Evolutionary conservation across 1,284 basidiomycete species (phyloP).

Genomic region (Ceraceosorus guamensis): DNA sequence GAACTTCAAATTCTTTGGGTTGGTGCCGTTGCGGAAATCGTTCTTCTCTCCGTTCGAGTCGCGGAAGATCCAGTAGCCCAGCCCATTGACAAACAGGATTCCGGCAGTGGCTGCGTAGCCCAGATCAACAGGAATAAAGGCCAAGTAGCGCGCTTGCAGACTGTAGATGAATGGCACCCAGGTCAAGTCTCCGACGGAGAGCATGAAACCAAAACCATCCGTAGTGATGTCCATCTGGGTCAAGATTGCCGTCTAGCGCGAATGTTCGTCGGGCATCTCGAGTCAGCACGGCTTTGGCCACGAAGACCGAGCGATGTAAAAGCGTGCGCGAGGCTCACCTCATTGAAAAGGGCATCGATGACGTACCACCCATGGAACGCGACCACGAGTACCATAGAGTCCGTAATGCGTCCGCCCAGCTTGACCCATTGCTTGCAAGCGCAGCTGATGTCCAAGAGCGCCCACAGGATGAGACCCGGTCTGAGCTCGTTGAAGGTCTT

Average conservation of each 20-base stretch:
- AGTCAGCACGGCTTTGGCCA: not conserved
- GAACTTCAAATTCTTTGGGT: slow-evolving; percentile 78
- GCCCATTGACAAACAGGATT: slow-evolving; percentile 63
- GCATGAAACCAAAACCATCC: slow-evolving; percentile 98
- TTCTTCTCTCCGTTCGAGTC: slow-evolving; percentile 87
- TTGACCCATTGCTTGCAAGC: slow-evolving; percentile 80
- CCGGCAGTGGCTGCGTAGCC: slow-evolving; percentile 59
- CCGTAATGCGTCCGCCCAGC: slow-evolving; percentile 66
- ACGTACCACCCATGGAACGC: slow-evolving; percentile 84
- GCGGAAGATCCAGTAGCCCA: slow-evolving; percentile 90
- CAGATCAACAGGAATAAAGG: slow-evolving; percentile 74
- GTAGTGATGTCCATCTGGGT: slow-evolving; percentile 97
- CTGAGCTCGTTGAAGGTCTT: slow-evolving; percentile 79
- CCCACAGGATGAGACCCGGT: slow-evolving; percentile 92
- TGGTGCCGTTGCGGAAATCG: slow-evolving; percentile 82
- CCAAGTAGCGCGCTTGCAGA: slow-evolving; percentile 88
- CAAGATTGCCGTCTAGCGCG: slow-evolving; percentile 59
- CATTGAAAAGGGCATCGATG: slow-evolving; percentile 76
- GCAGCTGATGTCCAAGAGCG: slow-evolving; percentile 82
- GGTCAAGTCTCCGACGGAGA: slow-evolving; percentile 80
- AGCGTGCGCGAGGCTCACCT: slow-evolving; percentile 55
- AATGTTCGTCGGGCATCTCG: not conserved
- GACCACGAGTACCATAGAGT: slow-evolving; percentile 84
- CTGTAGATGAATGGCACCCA: slow-evolving; percentile 96
- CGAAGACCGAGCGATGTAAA: not conserved